A percentile compares a stretch with the other conserved stretches of the same genome.
Evolutionary conservation across 257 asterid species (phyloP).

Genomic region (Solanum medicagineum): DNA sequence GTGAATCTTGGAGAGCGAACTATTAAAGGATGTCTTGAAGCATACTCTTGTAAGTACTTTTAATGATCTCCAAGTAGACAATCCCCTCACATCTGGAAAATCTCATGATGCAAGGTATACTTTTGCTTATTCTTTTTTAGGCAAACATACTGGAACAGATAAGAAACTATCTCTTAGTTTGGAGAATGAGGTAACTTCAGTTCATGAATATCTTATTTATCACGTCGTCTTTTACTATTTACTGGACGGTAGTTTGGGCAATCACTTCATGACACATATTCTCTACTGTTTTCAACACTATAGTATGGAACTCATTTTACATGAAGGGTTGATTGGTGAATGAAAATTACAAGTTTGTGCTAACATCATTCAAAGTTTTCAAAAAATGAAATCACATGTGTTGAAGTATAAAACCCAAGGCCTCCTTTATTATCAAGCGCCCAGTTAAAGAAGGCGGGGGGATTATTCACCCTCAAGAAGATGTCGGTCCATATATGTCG

Average conservation of each 20-base stretch:
- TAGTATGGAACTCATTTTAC: neutral
- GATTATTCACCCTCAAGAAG: neutral
- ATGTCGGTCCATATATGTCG: neutral
- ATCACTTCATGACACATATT: neutral
- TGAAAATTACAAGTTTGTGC: neutral
- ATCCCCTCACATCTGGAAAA: neutral
- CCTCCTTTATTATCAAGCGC: neutral
- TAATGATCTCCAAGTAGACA: neutral
- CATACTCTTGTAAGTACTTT: conserved; percentile 79
- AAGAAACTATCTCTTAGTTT: conserved; percentile 85
- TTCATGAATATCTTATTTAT: neutral
- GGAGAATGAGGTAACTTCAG: conserved; percentile 67
- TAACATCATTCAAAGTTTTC: neutral
- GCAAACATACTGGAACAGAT: conserved; percentile 87
- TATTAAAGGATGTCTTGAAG: conserved; percentile 78
- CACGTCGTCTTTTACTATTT: neutral
- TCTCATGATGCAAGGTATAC: neutral
- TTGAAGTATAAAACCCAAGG: neutral
- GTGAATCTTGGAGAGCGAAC: conserved; percentile 90
- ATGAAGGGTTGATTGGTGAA: neutral
- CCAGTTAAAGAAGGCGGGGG: neutral
- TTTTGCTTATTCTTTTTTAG: conserved; percentile 22
- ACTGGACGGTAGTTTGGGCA: neutral
- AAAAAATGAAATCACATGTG: neutral
- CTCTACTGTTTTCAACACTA: neutral